Percentiles rank a stretch among this genome's conserved stretches.
Conservation (phyloP, 2,329 filamentous ascomycete genomes). For the Xylaria sp. region DNA sequence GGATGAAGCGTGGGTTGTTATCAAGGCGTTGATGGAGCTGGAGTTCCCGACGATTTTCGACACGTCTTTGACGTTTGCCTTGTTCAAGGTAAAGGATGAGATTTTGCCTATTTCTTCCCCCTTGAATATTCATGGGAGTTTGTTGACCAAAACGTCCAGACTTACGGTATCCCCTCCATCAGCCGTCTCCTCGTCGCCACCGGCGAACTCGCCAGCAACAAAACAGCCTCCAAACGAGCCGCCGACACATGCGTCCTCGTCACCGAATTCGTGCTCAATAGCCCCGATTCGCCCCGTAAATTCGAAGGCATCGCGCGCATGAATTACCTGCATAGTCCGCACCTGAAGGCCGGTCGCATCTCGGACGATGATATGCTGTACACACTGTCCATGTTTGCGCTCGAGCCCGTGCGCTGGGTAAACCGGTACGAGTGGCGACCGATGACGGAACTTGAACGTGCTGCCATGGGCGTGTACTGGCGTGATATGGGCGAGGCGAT, state of each 20-base stretch:
- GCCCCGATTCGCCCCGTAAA: constrained; percentile 39
- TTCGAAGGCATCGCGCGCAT: constrained; percentile 54
- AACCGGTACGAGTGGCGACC: constrained; percentile 52
- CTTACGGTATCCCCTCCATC: constrained; percentile 51
- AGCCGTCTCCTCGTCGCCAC: constrained; percentile 45
- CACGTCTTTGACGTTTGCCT: constrained; percentile 51
- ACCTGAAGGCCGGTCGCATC: constrained; percentile 54
- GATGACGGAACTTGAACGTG: constrained; percentile 49
- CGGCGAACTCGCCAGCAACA: constrained; percentile 40
- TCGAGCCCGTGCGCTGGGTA: constrained; percentile 51
- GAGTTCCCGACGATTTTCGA: constrained; percentile 52
- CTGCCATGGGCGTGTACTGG: constrained; percentile 54
- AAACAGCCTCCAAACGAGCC: constrained; percentile 47
- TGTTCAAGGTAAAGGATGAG: constrained; percentile 44
- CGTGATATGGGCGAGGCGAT: constrained; percentile 52
- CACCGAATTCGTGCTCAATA: constrained; percentile 41
- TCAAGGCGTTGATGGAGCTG: constrained; percentile 29
- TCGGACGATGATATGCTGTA: constrained; percentile 59
- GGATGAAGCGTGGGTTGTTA: constrained; percentile 7
- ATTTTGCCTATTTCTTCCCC: too few species aligned
- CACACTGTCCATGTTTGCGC: constrained; percentile 55
- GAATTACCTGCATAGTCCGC: constrained; percentile 57
- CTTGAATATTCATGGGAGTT: too few species aligned
- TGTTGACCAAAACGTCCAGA: constrained; percentile 14
- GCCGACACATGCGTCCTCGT: constrained; percentile 47